phyloP scores from a whole-genome alignment of 345 rosid species.

The Lenwebbia sp. region DNA sequence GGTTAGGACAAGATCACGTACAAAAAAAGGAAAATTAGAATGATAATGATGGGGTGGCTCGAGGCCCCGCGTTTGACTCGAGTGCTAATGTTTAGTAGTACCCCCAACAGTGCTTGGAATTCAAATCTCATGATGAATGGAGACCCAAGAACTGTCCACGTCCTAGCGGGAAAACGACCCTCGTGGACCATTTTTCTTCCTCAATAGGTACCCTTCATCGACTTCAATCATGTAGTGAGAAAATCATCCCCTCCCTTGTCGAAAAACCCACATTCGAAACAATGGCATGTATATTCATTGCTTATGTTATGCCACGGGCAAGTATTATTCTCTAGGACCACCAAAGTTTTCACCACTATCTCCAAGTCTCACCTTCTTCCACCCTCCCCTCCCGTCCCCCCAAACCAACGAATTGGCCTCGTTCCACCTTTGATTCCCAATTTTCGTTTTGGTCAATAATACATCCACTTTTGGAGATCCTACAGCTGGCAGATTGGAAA shows the following conservation, averaged over 20 bases:
- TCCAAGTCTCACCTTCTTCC: not conserved
- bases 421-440: not conserved
- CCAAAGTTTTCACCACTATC: not conserved
- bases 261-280: not conserved
- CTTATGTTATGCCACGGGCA: not conserved
- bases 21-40: not conserved
- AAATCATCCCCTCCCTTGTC: not conserved
- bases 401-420: not conserved
- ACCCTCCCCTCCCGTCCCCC: not conserved
- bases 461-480: slow-evolving; percentile 29
- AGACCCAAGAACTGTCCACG: not conserved
- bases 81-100: not conserved
- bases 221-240: not conserved
- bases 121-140: not conserved
- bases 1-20: not conserved
- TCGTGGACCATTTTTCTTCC: not conserved
- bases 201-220: not conserved
- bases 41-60: not conserved
- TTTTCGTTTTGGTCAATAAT: slow-evolving; percentile 19
- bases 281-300: not conserved
- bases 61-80: not conserved
- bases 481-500: slow-evolving; percentile 31
- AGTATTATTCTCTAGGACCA: not conserved
- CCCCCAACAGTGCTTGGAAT: not conserved
- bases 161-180: not conserved